Conservation (phyloP, 2,329 filamentous ascomycete species). For the Talaromyces sp. region DNA sequence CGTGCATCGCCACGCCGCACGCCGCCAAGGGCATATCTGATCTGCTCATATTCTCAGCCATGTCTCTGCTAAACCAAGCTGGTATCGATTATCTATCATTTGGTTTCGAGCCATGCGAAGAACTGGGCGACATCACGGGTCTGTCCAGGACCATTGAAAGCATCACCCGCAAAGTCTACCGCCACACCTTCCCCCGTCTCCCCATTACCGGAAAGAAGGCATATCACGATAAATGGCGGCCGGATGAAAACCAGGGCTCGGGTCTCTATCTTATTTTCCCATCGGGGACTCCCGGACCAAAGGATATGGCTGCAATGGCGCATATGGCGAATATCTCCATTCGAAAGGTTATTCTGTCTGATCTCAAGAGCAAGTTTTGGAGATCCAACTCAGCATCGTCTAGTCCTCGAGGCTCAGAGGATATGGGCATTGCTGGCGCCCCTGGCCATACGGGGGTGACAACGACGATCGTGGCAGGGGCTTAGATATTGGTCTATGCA, state of each 20-base stretch:
- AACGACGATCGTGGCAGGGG: neutral
- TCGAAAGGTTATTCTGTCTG: constrained; percentile 7
- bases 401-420: neutral
- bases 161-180: constrained; percentile 26
- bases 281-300: constrained; percentile 22
- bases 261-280: constrained; percentile 33
- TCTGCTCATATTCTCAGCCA: constrained; percentile 30
- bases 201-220: constrained; percentile 34
- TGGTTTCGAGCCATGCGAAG: constrained; percentile 32
- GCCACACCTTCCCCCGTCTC: constrained; percentile 25
- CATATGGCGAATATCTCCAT: constrained; percentile 37
- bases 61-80: constrained; percentile 30
- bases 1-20: constrained; percentile 29
- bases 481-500: neutral
- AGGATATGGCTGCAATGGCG: constrained; percentile 27
- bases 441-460: neutral
- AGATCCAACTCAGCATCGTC: neutral
- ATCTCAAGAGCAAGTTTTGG: neutral
- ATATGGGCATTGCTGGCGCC: neutral
- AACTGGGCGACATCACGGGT: constrained; percentile 27
- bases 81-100: constrained; percentile 31
- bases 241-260: constrained; percentile 26
- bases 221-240: constrained; percentile 35
- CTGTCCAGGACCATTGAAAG: constrained; percentile 22
- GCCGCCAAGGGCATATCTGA: constrained; percentile 34